phyloP scores from a whole-genome alignment of 176 grass and related monocot genomes.

The Leersia perrieri region DNA sequence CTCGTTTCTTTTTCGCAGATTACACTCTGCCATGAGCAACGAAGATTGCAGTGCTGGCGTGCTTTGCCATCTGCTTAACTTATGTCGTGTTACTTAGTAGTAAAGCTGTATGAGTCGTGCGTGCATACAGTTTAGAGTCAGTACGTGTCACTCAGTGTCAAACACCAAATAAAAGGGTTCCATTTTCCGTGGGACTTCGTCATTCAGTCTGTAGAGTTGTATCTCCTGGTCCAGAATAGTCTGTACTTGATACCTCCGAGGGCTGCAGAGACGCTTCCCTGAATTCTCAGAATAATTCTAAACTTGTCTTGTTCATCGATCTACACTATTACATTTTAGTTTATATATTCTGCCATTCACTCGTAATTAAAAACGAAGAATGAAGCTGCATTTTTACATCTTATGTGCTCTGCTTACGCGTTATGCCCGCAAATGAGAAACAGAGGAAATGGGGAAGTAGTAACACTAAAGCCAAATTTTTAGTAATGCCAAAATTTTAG shows the following conservation, averaged over 20 bases:
- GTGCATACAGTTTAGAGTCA: neutral
- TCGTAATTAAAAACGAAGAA: no score
- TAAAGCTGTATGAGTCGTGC: neutral
- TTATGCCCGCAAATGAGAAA: neutral
- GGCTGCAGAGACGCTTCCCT: neutral
- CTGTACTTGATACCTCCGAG: neutral
- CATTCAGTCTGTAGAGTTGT: neutral
- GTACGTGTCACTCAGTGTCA: neutral
- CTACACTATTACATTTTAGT: neutral
- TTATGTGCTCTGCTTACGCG: neutral
- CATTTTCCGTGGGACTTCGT: neutral
- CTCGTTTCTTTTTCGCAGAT: neutral
- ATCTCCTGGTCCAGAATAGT: neutral
- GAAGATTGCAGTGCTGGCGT: neutral
- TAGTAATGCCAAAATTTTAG: no score
- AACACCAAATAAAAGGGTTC: neutral
- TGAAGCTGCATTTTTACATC: neutral
- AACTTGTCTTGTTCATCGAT: neutral
- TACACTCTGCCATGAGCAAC: slow-evolving; percentile 44
- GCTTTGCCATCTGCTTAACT: neutral
- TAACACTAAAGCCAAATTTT: neutral
- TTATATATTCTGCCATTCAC: no score
- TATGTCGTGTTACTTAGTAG: neutral
- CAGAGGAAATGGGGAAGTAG: neutral
- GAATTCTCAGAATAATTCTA: neutral